Evolutionary conservation across 2,329 filamentous ascomycete species (phyloP), one percentile per base, ranked within the genome.

Genomic region (Alternaria triticimaculans): DNA sequence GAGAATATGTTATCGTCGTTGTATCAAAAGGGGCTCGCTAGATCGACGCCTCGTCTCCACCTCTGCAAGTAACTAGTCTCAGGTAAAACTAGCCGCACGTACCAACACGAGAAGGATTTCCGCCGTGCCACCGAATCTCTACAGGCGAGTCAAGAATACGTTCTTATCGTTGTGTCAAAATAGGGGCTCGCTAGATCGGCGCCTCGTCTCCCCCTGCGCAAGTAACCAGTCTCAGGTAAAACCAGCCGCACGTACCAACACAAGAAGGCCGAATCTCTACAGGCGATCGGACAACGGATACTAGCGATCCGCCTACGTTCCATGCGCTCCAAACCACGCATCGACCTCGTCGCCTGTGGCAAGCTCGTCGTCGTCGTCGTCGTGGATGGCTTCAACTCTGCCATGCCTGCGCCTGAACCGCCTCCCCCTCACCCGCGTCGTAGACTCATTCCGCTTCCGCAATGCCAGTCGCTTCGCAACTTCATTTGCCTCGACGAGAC

Each of bases 401-500:
- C 37, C 37, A 18, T 18, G 37, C 37, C 37, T 41, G 37, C 15
- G 37, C 37, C 37, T 41, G 37, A 41, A 18, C 37, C 37, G 37
- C 37, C 37, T 41, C n/a, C 37, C 37, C 5, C 6, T 56, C 23
- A 12, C 30, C 51, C n/a, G 37, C 25, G 3, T n/a, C 15, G 14
- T 7, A 41, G 18, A 15, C 20, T 15, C 12, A 44, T 21, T 88
- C 83, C 75, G 87, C 85, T 70, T 88, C 87, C 10, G 87, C 86
- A 72, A 88, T 86, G 80, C 82, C 66, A 86, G 66, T 21, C 86
- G 73, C 68, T 84, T 86, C 9, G 87, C 86, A 20, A 89, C 86
- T 74, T 89, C 87, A 70, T 88, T 89, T 11, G 87, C 87, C 74
- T 90, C 87, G 43, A 84, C 82, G 59, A 89, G 72, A 54, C 80